Base-by-base conservation (phyloP, 2,329 filamentous ascomycete species). In the Berkeleyomyces rouxiae region DNA sequence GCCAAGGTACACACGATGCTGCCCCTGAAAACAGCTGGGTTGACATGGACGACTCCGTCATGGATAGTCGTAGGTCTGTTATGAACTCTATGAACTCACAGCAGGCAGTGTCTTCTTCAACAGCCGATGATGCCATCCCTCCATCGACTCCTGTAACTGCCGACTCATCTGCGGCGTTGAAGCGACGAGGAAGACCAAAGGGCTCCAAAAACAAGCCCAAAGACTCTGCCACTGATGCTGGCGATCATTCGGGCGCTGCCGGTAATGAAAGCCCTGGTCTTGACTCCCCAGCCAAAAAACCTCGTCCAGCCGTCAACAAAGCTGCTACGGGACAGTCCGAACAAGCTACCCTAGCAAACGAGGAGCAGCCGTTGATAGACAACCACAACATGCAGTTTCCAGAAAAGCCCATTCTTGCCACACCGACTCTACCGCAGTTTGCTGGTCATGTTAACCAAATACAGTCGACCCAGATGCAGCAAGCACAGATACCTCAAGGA, bases 171-270 rank as follows among this genome's bases (percentile, higher is more conserved):
- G 59, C 59, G 16, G 59, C 69, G 31, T 59, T 69, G 43, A 81
- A 77, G 67, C 74, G 79, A 59, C 74, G 80, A 65, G 80, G 81
- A 13, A 74, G 81, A 16, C 80, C 81, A 6, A 82, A 82, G 66
- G 81, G 77, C 0, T 76, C 77, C 11, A 78, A 74, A 65, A 77
- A 75, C 61, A 74, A 75, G 39, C 69, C 71, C 13, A 77, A 72
- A 63, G 66, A 70, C 6, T n/a, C 40, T 16, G 40, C 39, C 46
- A 7, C 53, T 11, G 46, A 44, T 3, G 40, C 61, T 11, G 66
- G 63, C 16, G 53, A 59, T 51, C 58, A 60, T 2, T 62, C 65
- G 40, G 63, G 39, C 10, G 36, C 37, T 42, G 42, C 55, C 11
- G 61, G 62, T 40, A 44, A n/a, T 7, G 61, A 53, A 7, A 36